A percentile compares a stretch with the other conserved stretches of the same genome.
Evolutionary conservation across 768 basidiomycete genomes (phyloP).

Genomic region (Macrolepiota albuminosa): DNA sequence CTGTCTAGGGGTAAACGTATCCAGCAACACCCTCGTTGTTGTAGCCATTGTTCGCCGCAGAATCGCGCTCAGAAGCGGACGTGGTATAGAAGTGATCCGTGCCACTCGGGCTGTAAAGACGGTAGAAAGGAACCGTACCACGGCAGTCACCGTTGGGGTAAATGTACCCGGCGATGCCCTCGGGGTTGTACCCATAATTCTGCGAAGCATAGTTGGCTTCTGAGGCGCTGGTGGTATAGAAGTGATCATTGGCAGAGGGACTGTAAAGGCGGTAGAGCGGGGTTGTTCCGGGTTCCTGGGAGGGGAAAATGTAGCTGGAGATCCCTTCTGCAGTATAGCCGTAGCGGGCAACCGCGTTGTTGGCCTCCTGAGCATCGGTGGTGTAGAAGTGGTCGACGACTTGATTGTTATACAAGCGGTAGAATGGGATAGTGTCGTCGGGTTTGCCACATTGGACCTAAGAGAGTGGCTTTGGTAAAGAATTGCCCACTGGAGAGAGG

Average conservation of each 20-base stretch:
- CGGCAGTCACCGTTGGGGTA: conserved; percentile 5
- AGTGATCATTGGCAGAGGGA: conserved; percentile 12
- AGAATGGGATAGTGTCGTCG: neutral
- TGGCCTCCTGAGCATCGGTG: conserved; percentile 3
- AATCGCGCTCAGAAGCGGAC: conserved; percentile 1
- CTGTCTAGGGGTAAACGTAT: conserved; percentile 1
- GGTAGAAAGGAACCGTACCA: conserved; percentile 16
- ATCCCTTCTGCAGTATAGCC: conserved; percentile 10
- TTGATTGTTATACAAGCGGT: neutral
- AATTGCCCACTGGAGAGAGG: no score
- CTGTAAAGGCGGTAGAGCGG: conserved; percentile 21
- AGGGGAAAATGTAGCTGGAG: conserved; percentile 10
- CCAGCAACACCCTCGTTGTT: conserved; percentile 8
- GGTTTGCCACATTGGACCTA: neutral
- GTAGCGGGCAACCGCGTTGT: neutral
- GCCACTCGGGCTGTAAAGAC: conserved; percentile 1
- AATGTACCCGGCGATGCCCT: conserved; percentile 19
- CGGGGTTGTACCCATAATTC: conserved; percentile 10
- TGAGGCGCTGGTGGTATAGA: conserved; percentile 16
- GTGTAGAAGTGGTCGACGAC: conserved; percentile 16
- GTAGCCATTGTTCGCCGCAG: no score
- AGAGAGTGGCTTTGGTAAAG: neutral
- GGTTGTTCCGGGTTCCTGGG: conserved; percentile 6
- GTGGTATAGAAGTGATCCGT: no score
- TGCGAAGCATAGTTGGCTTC: conserved; percentile 11